Evolutionary conservation across 805 yeast genomes (phyloP), one percentile per base, ranked within the genome.

Genomic region (Ogataea henricii): DNA sequence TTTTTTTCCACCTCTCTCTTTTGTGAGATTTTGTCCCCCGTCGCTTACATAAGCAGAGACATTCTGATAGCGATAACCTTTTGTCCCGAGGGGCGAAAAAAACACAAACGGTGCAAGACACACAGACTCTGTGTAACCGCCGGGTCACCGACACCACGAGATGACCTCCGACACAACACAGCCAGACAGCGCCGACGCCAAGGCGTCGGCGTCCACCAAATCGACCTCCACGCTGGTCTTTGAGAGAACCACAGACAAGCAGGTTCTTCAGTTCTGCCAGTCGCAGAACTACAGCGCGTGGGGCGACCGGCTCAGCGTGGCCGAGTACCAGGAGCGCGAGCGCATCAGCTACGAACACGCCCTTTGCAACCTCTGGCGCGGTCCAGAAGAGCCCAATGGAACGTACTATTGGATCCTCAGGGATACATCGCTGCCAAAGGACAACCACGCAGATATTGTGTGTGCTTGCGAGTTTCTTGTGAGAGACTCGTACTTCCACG

Each of bases 401-500:
- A 57, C 55, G 8, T 51, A 52, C 27, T 67, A 63, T 23, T 67
- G 57, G 55, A 54, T 61, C 2, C 34, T 67, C 21, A 52, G 59
- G 17, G 63, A 64, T 40, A 35, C 46, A 6, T 38, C 37, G 6
- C 46, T 49, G 35, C 38, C 43, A 10, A 43, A 37, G 8, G 54
- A 32, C 1, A 40, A 38, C 14, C 49, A 53, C 9, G 51, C 45
- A 23, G 54, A 59, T 40, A 57, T 65, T 4, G 60, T 64, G 6
- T 55, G 62, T 44, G 59, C 65, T 3, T 61, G 68, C 49, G 72
- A 68, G 46, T 52, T 59, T 8, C 40, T 67, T 8, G 50, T 60
- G 22, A 52, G 67, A 20, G 59, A 57, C 17, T 47, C 57, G n/a
- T 54, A 56, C 43, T 46, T 43, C 22, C 42, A 33, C 8, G 40